These are phyloP conservation scores for Rasamsonia emersonii DNA, from an alignment of 2,329 filamentous ascomycete species.

Conservation along the genomic window DNA sequence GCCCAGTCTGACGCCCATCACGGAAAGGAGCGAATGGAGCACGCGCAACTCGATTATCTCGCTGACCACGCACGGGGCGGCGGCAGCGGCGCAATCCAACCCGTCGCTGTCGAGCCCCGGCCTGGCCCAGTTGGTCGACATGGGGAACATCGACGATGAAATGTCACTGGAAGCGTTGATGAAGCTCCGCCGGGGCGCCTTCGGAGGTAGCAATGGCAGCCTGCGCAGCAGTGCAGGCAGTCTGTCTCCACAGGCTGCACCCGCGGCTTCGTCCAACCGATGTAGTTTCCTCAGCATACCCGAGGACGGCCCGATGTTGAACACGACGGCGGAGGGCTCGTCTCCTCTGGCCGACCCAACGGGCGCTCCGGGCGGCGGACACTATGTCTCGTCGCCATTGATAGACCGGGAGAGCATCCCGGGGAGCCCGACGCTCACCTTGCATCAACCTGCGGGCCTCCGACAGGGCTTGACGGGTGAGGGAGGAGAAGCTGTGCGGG, in stretches of 20 bases:
- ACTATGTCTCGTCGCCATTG: slow-evolving; percentile 3
- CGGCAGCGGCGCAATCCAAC: slow-evolving; percentile 32
- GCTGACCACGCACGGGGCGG: slow-evolving; percentile 46
- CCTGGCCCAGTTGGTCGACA: slow-evolving; percentile 63
- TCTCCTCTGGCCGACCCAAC: slow-evolving; percentile 3
- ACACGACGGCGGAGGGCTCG: slow-evolving; percentile 1
- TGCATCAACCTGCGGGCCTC: not conserved
- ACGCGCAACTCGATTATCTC: slow-evolving; percentile 87
- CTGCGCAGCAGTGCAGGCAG: slow-evolving; percentile 46
- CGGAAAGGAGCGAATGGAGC: slow-evolving; percentile 90
- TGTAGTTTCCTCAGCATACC: slow-evolving; percentile 27
- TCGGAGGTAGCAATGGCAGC: slow-evolving; percentile 72
- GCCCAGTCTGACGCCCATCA: slow-evolving; percentile 91
- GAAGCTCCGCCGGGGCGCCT: slow-evolving; percentile 65
- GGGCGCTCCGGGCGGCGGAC: not conserved
- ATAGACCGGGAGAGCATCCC: slow-evolving; percentile 6
- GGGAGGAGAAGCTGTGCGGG: slow-evolving; percentile 9
- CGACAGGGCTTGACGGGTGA: slow-evolving; percentile 3
- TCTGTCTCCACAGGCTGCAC: slow-evolving; percentile 29
- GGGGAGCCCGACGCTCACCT: slow-evolving; percentile 8
- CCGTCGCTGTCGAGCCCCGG: slow-evolving; percentile 58
- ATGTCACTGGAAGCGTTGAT: slow-evolving; percentile 67
- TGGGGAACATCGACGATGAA: slow-evolving; percentile 54
- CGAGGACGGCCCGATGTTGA: slow-evolving; percentile 17
- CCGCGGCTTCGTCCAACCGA: slow-evolving; percentile 23